phyloP scores from a whole-genome alignment of 75 land plant genomes.

The Pinus tabuliformis region DNA sequence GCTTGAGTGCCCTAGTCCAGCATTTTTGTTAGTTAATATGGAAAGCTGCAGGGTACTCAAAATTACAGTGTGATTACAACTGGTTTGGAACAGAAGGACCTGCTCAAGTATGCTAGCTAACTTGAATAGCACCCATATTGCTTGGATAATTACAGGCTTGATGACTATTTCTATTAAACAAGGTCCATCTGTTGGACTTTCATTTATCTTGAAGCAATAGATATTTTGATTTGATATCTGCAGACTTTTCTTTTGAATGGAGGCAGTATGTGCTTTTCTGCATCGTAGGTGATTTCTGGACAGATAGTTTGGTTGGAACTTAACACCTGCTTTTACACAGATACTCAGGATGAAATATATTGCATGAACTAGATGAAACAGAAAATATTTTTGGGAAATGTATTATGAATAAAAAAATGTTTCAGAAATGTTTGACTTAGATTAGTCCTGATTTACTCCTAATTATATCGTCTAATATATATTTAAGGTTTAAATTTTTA shows the following conservation, averaged over 20 bases:
- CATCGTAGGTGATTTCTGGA: too few species aligned
- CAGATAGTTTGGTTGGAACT: too few species aligned
- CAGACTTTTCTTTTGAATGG: too few species aligned
- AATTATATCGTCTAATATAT: too few species aligned
- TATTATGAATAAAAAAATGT: not conserved
- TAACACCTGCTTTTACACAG: too few species aligned
- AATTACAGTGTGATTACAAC: not conserved
- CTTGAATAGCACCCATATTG: not conserved
- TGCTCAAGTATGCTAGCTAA: too few species aligned
- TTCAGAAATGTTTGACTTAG: not conserved
- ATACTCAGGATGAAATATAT: too few species aligned
- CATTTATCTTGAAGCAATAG: too few species aligned
- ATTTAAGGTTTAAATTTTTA: too few species aligned
- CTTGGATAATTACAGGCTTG: not conserved
- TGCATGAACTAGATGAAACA: not conserved
- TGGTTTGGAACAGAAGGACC: not conserved
- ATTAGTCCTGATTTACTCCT: not conserved
- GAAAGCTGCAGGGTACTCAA: not conserved
- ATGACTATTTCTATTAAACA: not conserved
- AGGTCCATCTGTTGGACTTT: too few species aligned
- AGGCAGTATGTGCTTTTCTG: too few species aligned
- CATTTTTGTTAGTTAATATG: not conserved
- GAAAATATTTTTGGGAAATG: not conserved
- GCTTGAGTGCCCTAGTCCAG: not conserved
- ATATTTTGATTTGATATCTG: too few species aligned